Conservation (phyloP, 495 filamentous ascomycete species). For the Aspergillus asperescens region DNA sequence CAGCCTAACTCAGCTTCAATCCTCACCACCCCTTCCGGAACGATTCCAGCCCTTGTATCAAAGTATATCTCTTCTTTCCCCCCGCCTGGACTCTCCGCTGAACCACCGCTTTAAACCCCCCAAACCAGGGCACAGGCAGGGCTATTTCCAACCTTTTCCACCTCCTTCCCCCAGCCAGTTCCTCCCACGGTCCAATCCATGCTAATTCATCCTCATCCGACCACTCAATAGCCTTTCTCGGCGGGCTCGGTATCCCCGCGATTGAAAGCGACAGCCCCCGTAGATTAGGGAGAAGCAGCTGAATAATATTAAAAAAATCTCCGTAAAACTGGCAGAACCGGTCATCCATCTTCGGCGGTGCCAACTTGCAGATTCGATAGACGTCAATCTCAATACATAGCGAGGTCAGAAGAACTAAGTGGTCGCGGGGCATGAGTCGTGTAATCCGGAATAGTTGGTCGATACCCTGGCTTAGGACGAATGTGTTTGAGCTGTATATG, state of each 20-base stretch:
- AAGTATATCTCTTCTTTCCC: slow-evolving; percentile 1
- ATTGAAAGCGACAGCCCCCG: slow-evolving; percentile 6
- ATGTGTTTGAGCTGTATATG: slow-evolving; percentile 8
- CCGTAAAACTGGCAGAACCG: slow-evolving; percentile 3
- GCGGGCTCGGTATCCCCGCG: slow-evolving; percentile 5
- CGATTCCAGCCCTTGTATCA: background rate
- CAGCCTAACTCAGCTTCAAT: too few species aligned
- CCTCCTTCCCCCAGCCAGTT: too few species aligned
- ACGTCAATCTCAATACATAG: slow-evolving; percentile 13
- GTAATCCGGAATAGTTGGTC: slow-evolving; percentile 13
- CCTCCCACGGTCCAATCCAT: too few species aligned
- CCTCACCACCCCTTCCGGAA: background rate
- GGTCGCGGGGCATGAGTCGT: background rate
- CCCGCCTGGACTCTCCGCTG: too few species aligned
- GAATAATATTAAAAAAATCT: background rate
- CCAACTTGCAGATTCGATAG: slow-evolving; percentile 1
- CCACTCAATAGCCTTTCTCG: background rate
- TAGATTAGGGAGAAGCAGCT: background rate
- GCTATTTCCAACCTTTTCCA: too few species aligned
- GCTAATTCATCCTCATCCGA: background rate
- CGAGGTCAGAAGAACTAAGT: slow-evolving; percentile 3
- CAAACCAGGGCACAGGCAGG: too few species aligned
- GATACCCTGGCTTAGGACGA: slow-evolving; percentile 13
- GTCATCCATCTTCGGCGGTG: background rate
- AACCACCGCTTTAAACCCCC: too few species aligned